Evolutionary conservation across 2,329 filamentous ascomycete species (phyloP).

Genomic region (Xylariaceae sp.): DNA sequence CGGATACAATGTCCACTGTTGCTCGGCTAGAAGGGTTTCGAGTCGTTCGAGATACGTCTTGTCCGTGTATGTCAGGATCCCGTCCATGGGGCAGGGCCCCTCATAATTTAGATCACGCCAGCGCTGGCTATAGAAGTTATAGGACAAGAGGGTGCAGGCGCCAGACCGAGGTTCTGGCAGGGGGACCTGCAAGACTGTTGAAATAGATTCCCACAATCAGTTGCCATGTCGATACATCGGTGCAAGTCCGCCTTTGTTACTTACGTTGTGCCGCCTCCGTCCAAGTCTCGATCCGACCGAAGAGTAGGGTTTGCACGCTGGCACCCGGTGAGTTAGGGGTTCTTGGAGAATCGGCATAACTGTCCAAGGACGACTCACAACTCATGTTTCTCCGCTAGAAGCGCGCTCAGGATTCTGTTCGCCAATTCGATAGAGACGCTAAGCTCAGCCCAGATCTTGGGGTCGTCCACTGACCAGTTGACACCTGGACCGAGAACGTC

Average conservation of each 20-base stretch:
- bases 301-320: constrained; percentile 14
- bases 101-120: background rate
- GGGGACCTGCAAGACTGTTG: background rate
- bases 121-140: background rate
- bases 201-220: background rate
- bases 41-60: background rate
- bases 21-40: background rate
- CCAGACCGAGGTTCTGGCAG: background rate
- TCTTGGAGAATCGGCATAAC: background rate
- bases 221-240: background rate
- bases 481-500: background rate
- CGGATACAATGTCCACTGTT: background rate
- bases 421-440: constrained; percentile 10
- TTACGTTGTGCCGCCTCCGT: background rate
- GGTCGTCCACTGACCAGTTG: constrained; percentile 11
- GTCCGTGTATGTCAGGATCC: background rate
- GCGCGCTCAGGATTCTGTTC: constrained; percentile 10
- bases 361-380: constrained; percentile 14
- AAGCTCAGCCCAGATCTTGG: constrained; percentile 6
- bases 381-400: constrained; percentile 10
- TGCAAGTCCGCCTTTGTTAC: background rate
- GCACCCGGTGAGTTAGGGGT: constrained; percentile 1
- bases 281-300: constrained; percentile 6
- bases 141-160: constrained; percentile 10
- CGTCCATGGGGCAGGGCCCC: background rate